Evolutionary conservation across 2,329 filamentous ascomycete genomes (phyloP).

Genomic region (Trichoderma sp.): DNA sequence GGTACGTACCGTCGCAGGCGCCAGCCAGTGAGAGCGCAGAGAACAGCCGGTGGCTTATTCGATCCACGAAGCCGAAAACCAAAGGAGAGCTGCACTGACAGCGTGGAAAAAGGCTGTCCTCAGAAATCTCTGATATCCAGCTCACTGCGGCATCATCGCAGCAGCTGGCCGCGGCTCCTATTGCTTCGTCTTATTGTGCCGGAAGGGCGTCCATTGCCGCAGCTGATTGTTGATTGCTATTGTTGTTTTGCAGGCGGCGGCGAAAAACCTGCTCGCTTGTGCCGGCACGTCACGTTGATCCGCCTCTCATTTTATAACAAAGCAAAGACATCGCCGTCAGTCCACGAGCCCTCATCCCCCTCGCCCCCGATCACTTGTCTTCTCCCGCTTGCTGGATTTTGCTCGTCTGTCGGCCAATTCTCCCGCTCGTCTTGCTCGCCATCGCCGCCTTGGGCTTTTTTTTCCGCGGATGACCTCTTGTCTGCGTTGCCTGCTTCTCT

Average conservation of each 20-base stretch:
- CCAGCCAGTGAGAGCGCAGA: conserved; percentile 13
- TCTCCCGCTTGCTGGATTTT: neutral
- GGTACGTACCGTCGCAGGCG: conserved; percentile 15
- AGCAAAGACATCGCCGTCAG: conserved; percentile 12
- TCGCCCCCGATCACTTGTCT: neutral
- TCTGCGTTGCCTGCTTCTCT: conserved; percentile 21
- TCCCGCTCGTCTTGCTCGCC: neutral
- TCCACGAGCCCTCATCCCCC: neutral
- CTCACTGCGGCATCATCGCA: conserved; percentile 23
- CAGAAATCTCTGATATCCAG: conserved; percentile 25
- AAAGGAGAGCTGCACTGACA: conserved; percentile 30
- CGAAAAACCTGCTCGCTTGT: conserved; percentile 17
- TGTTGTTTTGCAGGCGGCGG: conserved; percentile 10
- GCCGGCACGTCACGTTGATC: conserved; percentile 19
- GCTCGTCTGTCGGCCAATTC: neutral
- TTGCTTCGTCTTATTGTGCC: conserved; percentile 16
- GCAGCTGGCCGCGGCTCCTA: conserved; percentile 15
- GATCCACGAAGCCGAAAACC: conserved; percentile 41
- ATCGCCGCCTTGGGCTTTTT: neutral
- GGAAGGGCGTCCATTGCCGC: conserved; percentile 19
- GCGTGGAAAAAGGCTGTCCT: conserved; percentile 18
- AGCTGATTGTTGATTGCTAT: conserved; percentile 20
- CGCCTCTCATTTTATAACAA: conserved; percentile 14
- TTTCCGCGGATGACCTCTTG: conserved; percentile 16
- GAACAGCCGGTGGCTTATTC: conserved; percentile 34